phyloP scores from a whole-genome alignment of 257 asterid species.

The Solanum okadae region DNA sequence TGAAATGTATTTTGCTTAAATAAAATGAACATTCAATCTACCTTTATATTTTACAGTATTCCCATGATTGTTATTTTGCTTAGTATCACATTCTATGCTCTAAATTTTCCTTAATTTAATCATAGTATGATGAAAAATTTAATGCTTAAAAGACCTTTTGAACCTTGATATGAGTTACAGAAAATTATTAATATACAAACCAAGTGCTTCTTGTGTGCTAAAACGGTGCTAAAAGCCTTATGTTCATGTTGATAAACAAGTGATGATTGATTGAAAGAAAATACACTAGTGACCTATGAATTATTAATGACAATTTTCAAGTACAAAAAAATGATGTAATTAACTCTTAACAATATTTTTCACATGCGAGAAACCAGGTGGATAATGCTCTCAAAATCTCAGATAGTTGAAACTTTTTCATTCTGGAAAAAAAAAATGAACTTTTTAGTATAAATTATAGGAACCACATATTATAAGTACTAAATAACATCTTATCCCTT shows the following conservation, averaged over 20 bases:
- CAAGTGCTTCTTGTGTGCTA: neutral
- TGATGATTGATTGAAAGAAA: neutral
- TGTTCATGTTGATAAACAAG: neutral
- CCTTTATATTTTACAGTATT: too few relatives aligned
- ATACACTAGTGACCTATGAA: too few relatives aligned
- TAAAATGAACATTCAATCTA: too few relatives aligned
- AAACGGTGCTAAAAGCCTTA: neutral
- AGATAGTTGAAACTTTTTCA: neutral
- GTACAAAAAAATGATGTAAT: too few relatives aligned
- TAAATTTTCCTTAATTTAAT: neutral
- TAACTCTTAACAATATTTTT: neutral
- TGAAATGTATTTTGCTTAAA: neutral
- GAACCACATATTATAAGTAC: too few relatives aligned
- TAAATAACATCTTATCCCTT: too few relatives aligned
- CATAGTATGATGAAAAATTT: too few relatives aligned
- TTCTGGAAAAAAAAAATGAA: fast-evolving
- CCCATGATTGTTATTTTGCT: neutral
- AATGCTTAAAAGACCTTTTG: neutral
- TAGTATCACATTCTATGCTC: fast-evolving
- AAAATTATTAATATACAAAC: too few relatives aligned
- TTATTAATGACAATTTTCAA: too few relatives aligned
- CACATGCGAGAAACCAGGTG: neutral
- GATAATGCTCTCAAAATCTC: neutral
- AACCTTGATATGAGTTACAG: neutral
- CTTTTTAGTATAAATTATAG: neutral